Conservation (phyloP, 148 eudicot species). For the Camellia japonica region DNA sequence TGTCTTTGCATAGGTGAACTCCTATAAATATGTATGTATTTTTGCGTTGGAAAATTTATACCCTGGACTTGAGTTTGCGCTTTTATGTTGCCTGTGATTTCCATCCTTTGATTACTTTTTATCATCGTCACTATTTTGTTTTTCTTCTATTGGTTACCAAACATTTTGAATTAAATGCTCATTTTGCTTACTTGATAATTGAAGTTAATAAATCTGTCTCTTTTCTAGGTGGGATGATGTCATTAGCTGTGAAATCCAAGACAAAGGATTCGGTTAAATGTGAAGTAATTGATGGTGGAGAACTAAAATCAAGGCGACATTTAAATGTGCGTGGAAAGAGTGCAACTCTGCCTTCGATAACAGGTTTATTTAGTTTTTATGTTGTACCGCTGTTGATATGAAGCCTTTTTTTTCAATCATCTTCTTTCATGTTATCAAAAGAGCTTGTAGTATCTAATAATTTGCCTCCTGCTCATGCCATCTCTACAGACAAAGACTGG, state of each 20-base stretch:
- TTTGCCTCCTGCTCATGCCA: slow-evolving; percentile 10
- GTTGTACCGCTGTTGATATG: neutral
- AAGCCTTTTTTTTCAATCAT: neutral
- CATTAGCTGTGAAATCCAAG: slow-evolving; percentile 77
- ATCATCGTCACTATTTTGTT: neutral
- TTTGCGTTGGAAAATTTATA: neutral
- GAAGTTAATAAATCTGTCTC: neutral
- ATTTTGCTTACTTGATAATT: neutral
- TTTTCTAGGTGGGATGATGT: slow-evolving; percentile 91
- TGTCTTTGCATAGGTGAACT: neutral
- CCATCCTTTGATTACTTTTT: neutral
- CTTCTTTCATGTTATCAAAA: neutral
- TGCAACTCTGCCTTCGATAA: slow-evolving; percentile 93
- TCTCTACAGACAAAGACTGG: slow-evolving; percentile 86
- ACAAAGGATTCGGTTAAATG: slow-evolving; percentile 77
- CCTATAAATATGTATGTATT: neutral
- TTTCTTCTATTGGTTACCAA: neutral
- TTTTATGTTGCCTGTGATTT: neutral
- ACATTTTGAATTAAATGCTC: neutral
- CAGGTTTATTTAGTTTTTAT: slow-evolving; percentile 49
- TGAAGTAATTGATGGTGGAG: slow-evolving; percentile 92
- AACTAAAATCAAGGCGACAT: slow-evolving; percentile 87
- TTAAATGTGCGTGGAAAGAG: slow-evolving; percentile 97
- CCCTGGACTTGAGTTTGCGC: neutral
- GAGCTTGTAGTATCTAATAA: neutral